Conservation (phyloP, 192 early-diverging fungal species). For the Gaertneriomyces semiglobifer region DNA sequence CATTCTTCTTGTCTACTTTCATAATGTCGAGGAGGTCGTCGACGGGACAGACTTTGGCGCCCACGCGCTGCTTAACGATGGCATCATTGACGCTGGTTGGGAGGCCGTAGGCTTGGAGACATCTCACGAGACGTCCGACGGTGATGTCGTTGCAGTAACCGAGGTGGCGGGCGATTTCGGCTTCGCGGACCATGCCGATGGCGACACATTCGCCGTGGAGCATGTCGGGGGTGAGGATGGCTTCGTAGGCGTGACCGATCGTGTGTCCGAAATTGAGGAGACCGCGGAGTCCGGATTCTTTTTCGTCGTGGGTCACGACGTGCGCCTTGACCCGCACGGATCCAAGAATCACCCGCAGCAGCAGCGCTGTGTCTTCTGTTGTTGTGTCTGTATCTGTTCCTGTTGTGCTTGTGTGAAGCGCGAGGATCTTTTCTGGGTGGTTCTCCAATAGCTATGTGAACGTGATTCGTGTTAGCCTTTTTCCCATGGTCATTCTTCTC, state of each 20-base stretch:
- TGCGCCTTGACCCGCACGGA: conserved; percentile 89
- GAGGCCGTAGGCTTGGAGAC: conserved; percentile 81
- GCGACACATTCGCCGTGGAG: conserved; percentile 97
- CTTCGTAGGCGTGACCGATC: conserved; percentile 96
- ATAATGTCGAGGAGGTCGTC: conserved; percentile 87
- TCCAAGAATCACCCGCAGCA: conserved; percentile 83
- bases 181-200: conserved; percentile 92
- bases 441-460: conserved; percentile 68
- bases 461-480: no score
- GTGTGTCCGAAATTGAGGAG: conserved; percentile 97
- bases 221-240: conserved; percentile 78
- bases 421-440: conserved; percentile 73
- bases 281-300: conserved; percentile 89
- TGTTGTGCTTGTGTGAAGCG: conserved; percentile 29
- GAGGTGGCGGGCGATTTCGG: conserved; percentile 84
- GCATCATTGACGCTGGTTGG: conserved; percentile 84
- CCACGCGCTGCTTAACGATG: conserved; percentile 59
- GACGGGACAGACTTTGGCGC: conserved; percentile 62
- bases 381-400: conserved; percentile 1
- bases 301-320: conserved; percentile 93
- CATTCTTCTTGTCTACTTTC: conserved; percentile 95
- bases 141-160: conserved; percentile 82
- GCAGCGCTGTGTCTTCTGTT: conserved; percentile 24
- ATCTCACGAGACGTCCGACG: conserved; percentile 80
- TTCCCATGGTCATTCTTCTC: no score